A percentile compares a stretch with the other conserved stretches of the same genome.
Evolutionary conservation across 345 rosid species (phyloP).

Genomic region (Moricandia arvensis): DNA sequence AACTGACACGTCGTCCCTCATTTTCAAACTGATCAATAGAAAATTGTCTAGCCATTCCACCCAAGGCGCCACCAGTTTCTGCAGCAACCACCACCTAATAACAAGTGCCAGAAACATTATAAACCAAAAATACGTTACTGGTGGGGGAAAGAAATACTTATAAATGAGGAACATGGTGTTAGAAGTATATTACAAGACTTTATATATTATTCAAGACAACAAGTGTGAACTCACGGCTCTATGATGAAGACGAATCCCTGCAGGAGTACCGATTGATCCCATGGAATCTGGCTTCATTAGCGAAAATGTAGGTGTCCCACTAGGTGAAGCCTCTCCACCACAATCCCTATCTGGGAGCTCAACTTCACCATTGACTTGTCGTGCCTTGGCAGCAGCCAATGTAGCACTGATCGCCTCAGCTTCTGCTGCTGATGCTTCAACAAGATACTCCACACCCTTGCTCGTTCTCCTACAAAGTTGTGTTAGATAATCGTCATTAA

Average conservation of each 20-base stretch:
- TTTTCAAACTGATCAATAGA: constrained; percentile 94
- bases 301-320: constrained; percentile 61
- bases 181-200: constrained; percentile 9
- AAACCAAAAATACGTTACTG: constrained; percentile 5
- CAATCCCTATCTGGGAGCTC: constrained; percentile 80
- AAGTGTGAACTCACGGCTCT: constrained; percentile 64
- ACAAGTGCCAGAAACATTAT: constrained; percentile 23
- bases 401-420: constrained; percentile 93
- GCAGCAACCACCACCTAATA: constrained; percentile 85
- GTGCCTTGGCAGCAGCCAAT: constrained; percentile 90
- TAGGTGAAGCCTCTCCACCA: constrained; percentile 79
- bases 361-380: constrained; percentile 82
- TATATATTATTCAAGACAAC: neutral
- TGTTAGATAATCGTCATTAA: constrained; percentile 17
- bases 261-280: constrained; percentile 51
- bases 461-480: constrained; percentile 55
- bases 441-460: constrained; percentile 87
- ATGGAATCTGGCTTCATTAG: constrained; percentile 67
- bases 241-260: constrained; percentile 83
- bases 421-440: constrained; percentile 92
- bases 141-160: neutral
- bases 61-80: constrained; percentile 88
- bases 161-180: constrained; percentile 20
- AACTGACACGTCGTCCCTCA: constrained; percentile 86
- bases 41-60: constrained; percentile 88